A percentile compares a stretch with the other conserved stretches of the same genome.
phyloP scores from a whole-genome alignment of 2,329 filamentous ascomycete genomes.

The Alternaria sp. region DNA sequence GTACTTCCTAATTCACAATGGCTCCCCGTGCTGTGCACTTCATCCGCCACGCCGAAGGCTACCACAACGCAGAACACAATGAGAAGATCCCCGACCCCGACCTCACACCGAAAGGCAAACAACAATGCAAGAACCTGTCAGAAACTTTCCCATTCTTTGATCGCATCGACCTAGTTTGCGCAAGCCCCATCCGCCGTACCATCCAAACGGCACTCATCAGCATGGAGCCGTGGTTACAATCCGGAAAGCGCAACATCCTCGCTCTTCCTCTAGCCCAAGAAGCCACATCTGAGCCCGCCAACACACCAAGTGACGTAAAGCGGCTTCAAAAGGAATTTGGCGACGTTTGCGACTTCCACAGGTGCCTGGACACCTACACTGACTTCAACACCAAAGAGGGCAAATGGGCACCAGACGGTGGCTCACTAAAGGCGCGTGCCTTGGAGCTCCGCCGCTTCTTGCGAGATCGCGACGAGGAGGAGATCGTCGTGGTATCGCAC shows the following conservation, averaged over 20 bases:
- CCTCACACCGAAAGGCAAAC: constrained; percentile 73
- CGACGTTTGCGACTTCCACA: constrained; percentile 1
- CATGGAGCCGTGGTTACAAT: constrained; percentile 60
- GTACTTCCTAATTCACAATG: constrained; percentile 7
- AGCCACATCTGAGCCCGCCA: constrained; percentile 9
- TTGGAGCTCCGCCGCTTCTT: constrained; percentile 9
- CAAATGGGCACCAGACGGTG: neutral
- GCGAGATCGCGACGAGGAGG: constrained; percentile 4
- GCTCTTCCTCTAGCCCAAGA: constrained; percentile 15
- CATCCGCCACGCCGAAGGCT: constrained; percentile 75
- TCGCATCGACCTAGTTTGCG: constrained; percentile 70
- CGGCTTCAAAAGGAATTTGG: constrained; percentile 4
- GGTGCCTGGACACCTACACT: constrained; percentile 4
- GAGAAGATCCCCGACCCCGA: constrained; percentile 75
- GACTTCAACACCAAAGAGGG: constrained; percentile 8
- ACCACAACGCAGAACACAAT: constrained; percentile 75
- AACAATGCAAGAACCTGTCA: constrained; percentile 72
- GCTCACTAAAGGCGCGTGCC: constrained; percentile 1
- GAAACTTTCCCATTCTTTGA: constrained; percentile 66
- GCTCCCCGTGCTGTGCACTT: constrained; percentile 47
- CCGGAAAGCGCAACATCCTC: constrained; percentile 7
- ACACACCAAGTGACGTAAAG: constrained; percentile 10
- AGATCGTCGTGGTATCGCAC: constrained; percentile 71
- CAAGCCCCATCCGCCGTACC: constrained; percentile 80
- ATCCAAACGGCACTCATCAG: constrained; percentile 75